Conservation (phyloP, 768 basidiomycete species). For the Suillus cothurnatus region DNA sequence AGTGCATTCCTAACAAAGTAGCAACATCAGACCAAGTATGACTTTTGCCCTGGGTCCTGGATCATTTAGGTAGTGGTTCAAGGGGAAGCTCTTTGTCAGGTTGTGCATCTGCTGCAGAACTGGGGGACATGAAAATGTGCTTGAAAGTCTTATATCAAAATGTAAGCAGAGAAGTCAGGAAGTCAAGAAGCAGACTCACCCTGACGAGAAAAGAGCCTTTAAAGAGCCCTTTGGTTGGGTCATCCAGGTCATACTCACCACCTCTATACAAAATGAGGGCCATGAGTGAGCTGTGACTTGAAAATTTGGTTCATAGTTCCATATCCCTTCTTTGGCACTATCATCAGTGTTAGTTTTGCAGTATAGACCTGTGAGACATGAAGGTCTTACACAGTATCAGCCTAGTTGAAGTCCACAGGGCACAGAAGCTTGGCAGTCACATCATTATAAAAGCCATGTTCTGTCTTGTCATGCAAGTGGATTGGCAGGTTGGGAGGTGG, state of each 20-base stretch:
- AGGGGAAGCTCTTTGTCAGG: background rate
- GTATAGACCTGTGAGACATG: background rate
- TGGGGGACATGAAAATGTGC: slow-evolving; percentile 23
- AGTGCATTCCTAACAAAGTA: slow-evolving; percentile 8
- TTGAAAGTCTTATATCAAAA: slow-evolving; percentile 12
- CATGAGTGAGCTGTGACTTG: background rate
- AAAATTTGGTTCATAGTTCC: background rate
- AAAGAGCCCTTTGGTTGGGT: slow-evolving; percentile 21
- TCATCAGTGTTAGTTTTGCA: background rate
- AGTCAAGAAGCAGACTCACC: slow-evolving; percentile 14
- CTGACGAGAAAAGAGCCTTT: slow-evolving; percentile 16
- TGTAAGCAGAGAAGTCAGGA: background rate
- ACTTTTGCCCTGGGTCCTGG: slow-evolving; percentile 5
- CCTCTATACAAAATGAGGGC: slow-evolving; percentile 17
- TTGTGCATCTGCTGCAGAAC: slow-evolving; percentile 12
- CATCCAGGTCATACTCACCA: slow-evolving; percentile 10
- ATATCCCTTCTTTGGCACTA: background rate
- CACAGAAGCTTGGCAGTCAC: slow-evolving; percentile 8
- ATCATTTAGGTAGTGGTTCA: background rate
- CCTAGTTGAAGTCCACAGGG: slow-evolving; percentile 14
- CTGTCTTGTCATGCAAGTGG: background rate
- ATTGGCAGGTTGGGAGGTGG: slow-evolving; percentile 5
- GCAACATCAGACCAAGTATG: slow-evolving; percentile 15
- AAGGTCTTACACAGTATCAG: background rate
- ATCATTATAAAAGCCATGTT: slow-evolving; percentile 3